Percentiles rank a stretch among this genome's conserved stretches.
These are phyloP conservation scores for Trichothecium sympodiale DNA, from an alignment of 2,329 filamentous ascomycete genomes.

Conservation along the genomic window DNA sequence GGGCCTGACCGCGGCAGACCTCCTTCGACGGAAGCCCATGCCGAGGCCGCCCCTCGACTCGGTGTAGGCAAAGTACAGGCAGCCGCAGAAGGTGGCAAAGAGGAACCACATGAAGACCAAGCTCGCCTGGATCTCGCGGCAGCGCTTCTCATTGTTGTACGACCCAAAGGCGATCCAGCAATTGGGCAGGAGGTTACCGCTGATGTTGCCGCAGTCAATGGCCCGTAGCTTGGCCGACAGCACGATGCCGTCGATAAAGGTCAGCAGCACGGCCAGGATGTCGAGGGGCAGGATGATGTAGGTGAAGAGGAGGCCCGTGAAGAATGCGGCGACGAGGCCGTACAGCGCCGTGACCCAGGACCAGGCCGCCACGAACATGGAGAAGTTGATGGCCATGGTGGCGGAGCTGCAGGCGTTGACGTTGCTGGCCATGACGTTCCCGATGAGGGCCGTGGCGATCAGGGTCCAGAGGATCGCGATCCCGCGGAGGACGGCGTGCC, in stretches of 20 bases:
- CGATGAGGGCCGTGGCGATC: constrained; percentile 43
- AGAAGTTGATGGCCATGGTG: constrained; percentile 44
- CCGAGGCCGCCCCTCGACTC: constrained; percentile 35
- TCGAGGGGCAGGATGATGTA: constrained; percentile 46
- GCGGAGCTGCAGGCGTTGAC: constrained; percentile 28
- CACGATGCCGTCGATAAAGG: constrained; percentile 59
- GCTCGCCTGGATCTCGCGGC: constrained; percentile 64
- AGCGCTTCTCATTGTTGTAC: constrained; percentile 48
- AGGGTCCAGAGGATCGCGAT: constrained; percentile 40
- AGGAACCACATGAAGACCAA: constrained; percentile 74
- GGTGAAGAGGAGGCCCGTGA: constrained; percentile 40
- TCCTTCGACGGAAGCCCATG: constrained; percentile 23
- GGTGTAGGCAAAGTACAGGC: constrained; percentile 42
- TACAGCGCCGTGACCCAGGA: constrained; percentile 55
- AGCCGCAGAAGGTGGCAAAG: constrained; percentile 49
- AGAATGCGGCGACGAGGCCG: constrained; percentile 45
- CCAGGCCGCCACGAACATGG: constrained; percentile 59
- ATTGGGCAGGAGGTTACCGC: constrained; percentile 16
- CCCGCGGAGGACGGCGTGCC: constrained; percentile 35
- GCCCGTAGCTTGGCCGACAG: constrained; percentile 58
- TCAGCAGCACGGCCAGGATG: constrained; percentile 51
- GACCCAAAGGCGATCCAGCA: constrained; percentile 56
- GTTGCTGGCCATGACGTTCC: constrained; percentile 45
- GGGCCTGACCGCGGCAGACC: constrained; percentile 19
- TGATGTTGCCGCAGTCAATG: constrained; percentile 53